phyloP scores from a whole-genome alignment of 2,329 filamentous ascomycete species.

The Xylaria sp. region DNA sequence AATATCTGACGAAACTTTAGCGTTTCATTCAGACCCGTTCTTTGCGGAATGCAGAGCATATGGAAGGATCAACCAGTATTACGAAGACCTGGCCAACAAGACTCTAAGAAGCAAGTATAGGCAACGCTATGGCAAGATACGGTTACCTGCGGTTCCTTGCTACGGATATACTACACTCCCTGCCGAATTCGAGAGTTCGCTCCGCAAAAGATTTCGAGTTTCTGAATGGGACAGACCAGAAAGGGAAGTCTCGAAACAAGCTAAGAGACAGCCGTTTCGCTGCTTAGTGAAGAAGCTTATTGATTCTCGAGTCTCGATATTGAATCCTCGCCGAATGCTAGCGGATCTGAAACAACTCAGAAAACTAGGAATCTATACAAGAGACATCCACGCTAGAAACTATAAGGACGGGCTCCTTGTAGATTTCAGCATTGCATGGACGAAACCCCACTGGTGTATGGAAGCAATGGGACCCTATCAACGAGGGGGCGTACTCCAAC shows the following conservation, averaged over 20 bases:
- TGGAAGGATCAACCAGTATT: conserved; percentile 15
- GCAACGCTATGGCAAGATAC: neutral
- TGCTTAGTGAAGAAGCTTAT: conserved; percentile 21
- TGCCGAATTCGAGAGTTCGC: conserved; percentile 7
- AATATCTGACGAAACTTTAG: conserved; percentile 9
- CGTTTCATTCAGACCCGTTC: conserved; percentile 25
- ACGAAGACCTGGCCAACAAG: neutral
- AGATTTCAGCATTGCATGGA: conserved; percentile 23
- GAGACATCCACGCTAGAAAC: conserved; percentile 24
- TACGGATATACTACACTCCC: conserved; percentile 15
- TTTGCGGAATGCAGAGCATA: conserved; percentile 29
- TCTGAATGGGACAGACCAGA: conserved; percentile 6
- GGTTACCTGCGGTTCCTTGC: conserved; percentile 19
- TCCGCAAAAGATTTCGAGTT: conserved; percentile 9
- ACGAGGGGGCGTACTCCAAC: neutral
- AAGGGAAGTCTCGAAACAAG: neutral
- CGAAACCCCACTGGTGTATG: conserved; percentile 16
- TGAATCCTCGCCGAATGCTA: conserved; percentile 20
- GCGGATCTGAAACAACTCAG: conserved; percentile 14
- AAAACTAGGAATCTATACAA: conserved; percentile 13
- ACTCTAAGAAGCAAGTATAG: neutral
- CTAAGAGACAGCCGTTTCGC: conserved; percentile 14
- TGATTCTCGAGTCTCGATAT: neutral
- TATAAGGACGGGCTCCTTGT: conserved; percentile 21
- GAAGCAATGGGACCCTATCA: neutral